Evolutionary conservation across 2,329 filamentous ascomycete genomes (phyloP).

Genomic region (Triangularia verruculosa): DNA sequence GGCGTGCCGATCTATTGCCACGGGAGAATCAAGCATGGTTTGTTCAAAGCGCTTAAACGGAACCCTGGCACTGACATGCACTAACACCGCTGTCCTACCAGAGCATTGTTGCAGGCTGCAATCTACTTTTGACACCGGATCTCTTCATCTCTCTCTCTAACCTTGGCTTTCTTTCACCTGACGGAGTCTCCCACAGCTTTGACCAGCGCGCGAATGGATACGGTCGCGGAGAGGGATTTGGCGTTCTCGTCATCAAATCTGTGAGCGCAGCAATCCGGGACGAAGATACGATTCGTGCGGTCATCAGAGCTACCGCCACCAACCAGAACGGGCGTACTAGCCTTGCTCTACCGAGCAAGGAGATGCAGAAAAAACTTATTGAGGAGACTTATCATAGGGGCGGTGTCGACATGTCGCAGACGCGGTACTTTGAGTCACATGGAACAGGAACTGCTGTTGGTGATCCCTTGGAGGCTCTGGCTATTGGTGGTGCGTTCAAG

Average conservation of each 20-base stretch:
- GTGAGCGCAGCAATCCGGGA: conserved; percentile 28
- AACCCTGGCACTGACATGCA: too few relatives aligned
- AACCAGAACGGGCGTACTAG: conserved; percentile 20
- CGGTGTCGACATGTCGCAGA: conserved; percentile 7
- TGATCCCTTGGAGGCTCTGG: conserved; percentile 9
- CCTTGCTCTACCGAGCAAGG: conserved; percentile 5
- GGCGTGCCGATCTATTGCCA: conserved; percentile 30
- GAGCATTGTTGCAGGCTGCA: background rate
- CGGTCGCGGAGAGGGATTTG: conserved; percentile 8
- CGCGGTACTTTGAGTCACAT: conserved; percentile 30
- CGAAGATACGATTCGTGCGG: conserved; percentile 29
- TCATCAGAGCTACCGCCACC: conserved; percentile 33
- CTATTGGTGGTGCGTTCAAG: background rate
- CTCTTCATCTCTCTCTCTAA: background rate
- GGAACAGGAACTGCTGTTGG: conserved; percentile 31
- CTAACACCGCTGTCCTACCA: too few relatives aligned
- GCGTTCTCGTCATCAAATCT: conserved; percentile 10
- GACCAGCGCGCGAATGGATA: conserved; percentile 29
- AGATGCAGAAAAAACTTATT: conserved; percentile 16
- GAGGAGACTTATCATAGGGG: conserved; percentile 4
- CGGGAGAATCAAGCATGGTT: background rate
- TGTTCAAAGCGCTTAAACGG: too few relatives aligned
- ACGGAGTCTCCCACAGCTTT: conserved; percentile 27
- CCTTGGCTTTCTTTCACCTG: background rate
- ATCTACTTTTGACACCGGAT: background rate